Conservation (phyloP, 768 basidiomycete genomes). For the Lactarius tabidus region DNA sequence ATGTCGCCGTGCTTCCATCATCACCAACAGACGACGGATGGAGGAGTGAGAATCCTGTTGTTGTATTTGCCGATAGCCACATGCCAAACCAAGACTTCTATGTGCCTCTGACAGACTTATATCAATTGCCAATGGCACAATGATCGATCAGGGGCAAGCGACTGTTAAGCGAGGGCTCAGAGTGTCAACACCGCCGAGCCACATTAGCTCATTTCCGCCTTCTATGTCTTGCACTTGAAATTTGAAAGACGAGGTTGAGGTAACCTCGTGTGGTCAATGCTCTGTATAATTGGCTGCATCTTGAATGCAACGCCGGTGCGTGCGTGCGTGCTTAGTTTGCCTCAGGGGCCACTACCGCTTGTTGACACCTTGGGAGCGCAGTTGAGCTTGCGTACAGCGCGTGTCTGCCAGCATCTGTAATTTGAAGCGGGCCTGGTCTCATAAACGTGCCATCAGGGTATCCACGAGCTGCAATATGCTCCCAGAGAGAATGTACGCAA, state of each 20-base stretch:
- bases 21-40: background rate
- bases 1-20: background rate
- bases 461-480: background rate
- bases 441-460: background rate
- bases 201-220: constrained; percentile 2
- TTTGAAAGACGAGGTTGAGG: background rate
- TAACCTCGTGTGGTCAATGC: background rate
- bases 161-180: constrained; percentile 16
- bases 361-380: background rate
- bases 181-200: constrained; percentile 1
- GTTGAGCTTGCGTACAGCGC: constrained; percentile 3
- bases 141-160: constrained; percentile 18
- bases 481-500: background rate
- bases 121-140: background rate
- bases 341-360: background rate
- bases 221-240: background rate
- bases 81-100: background rate
- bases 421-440: background rate
- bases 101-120: constrained; percentile 7
- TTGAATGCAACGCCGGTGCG: background rate
- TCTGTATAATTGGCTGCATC: background rate
- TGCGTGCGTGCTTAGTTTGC: background rate
- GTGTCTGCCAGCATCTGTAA: constrained; percentile 1
- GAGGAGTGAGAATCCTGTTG: background rate
- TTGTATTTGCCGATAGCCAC: background rate